These are phyloP conservation scores for Chrysoporthe deuterocubensis DNA, from an alignment of 2,329 filamentous ascomycete species.

Conservation along the genomic window DNA sequence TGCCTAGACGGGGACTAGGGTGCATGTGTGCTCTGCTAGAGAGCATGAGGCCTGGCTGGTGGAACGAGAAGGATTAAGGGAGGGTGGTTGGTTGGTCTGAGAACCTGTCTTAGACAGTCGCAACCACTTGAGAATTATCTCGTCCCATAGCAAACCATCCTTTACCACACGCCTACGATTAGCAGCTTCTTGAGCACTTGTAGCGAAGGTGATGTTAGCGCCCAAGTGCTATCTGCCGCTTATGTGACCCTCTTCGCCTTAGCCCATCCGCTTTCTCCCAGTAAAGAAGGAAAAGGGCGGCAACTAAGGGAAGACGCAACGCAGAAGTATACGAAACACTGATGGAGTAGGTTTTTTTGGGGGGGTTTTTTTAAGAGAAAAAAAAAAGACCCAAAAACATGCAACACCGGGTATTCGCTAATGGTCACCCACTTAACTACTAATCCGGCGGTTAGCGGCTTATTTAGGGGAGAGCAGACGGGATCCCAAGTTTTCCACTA, in stretches of 20 bases:
- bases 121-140: background rate
- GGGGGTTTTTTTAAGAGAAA: no score
- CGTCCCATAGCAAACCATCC: background rate
- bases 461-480: conserved; percentile 8
- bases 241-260: background rate
- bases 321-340: no score
- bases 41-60: background rate
- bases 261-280: no score
- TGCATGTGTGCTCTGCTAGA: background rate
- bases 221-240: background rate
- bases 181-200: background rate
- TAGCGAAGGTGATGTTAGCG: no score
- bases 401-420: conserved; percentile 7
- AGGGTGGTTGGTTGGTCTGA: background rate
- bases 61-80: background rate
- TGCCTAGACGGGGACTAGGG: background rate
- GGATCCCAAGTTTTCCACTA: conserved; percentile 9
- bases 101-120: background rate
- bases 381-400: background rate
- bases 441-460: conserved; percentile 7
- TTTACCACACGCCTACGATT: background rate
- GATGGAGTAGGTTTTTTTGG: no score
- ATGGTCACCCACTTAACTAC: conserved; percentile 10
- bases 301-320: no score
- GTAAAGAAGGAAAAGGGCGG: no score